Evolutionary conservation across 768 basidiomycete genomes (phyloP).

Genomic region (Tubosaeta sp.): DNA sequence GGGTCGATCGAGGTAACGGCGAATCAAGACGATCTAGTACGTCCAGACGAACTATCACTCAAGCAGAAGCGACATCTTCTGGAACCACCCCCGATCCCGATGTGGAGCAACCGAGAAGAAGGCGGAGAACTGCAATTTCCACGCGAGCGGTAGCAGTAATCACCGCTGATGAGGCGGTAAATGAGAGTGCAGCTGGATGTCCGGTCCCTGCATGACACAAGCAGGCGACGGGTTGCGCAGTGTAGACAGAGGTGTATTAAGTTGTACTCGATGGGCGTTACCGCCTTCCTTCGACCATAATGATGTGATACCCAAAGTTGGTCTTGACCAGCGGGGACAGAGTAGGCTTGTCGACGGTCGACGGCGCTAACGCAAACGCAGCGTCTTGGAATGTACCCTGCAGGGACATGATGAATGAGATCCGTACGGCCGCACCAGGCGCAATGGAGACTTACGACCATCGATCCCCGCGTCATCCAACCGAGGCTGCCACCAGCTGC

Average conservation of each 20-base stretch:
- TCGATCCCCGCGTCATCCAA: constrained; percentile 83
- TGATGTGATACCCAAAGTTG: constrained; percentile 81
- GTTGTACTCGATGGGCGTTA: constrained; percentile 26
- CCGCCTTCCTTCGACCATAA: constrained; percentile 86
- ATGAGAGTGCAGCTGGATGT: constrained; percentile 31
- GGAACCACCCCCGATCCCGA: constrained; percentile 64
- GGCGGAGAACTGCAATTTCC: constrained; percentile 33
- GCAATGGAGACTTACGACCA: constrained; percentile 52
- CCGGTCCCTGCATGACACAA: constrained; percentile 16
- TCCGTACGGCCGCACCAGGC: neutral
- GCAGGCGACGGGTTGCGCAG: neutral
- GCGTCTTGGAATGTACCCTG: constrained; percentile 79
- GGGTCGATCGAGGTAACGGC: constrained; percentile 24
- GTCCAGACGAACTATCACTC: constrained; percentile 39
- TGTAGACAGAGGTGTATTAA: constrained; percentile 16
- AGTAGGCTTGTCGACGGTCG: constrained; percentile 74
- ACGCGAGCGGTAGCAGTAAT: constrained; percentile 26
- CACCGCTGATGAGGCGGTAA: constrained; percentile 30
- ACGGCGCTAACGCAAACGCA: constrained; percentile 78
- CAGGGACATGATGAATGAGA: constrained; percentile 1
- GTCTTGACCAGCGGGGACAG: constrained; percentile 77
- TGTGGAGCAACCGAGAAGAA: constrained; percentile 49
- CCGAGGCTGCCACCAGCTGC: constrained; percentile 81
- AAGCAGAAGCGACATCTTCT: constrained; percentile 45
- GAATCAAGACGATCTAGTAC: constrained; percentile 33